Percentiles rank a stretch among this genome's conserved stretches.
Evolutionary conservation across 139 green algal species (phyloP).

Genomic region (Picochlorum sp.): DNA sequence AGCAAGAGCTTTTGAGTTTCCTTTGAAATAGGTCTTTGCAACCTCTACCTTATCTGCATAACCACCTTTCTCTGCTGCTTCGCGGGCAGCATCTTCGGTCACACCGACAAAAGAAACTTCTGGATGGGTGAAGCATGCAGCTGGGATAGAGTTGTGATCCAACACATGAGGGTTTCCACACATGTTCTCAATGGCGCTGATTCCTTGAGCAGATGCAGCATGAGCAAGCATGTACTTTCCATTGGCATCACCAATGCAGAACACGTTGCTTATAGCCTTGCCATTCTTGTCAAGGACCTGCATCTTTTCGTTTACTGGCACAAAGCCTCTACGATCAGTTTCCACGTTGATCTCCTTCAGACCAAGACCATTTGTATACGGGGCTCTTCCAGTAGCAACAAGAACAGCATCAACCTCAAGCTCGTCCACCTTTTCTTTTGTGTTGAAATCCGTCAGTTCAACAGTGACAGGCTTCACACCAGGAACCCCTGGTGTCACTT

Average conservation of each 20-base stretch:
- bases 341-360: conserved; percentile 63
- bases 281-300: conserved; percentile 60
- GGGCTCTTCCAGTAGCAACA: conserved; percentile 86
- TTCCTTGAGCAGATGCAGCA: conserved; percentile 78
- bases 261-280: conserved; percentile 72
- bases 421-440: conserved; percentile 89
- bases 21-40: conserved; percentile 98
- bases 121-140: conserved; percentile 98
- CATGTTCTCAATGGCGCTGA: conserved; percentile 93
- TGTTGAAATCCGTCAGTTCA: conserved; percentile 98
- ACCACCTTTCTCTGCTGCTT: conserved; percentile 78
- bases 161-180: conserved; percentile 74
- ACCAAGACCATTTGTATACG: conserved; percentile 83
- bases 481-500: conserved; percentile 67
- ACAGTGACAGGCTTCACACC: conserved; percentile 92
- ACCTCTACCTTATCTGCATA: conserved; percentile 75
- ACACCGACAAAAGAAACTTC: conserved; percentile 94
- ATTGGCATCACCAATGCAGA: conserved; percentile 99
- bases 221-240: conserved; percentile 91
- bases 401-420: conserved; percentile 90
- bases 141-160: conserved; percentile 88
- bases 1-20: conserved; percentile 93
- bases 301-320: conserved; percentile 95
- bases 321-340: conserved; percentile 84
- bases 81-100: conserved; percentile 86